phyloP scores from a whole-genome alignment of 345 rosid genomes.

The Hibiscus trionum region DNA sequence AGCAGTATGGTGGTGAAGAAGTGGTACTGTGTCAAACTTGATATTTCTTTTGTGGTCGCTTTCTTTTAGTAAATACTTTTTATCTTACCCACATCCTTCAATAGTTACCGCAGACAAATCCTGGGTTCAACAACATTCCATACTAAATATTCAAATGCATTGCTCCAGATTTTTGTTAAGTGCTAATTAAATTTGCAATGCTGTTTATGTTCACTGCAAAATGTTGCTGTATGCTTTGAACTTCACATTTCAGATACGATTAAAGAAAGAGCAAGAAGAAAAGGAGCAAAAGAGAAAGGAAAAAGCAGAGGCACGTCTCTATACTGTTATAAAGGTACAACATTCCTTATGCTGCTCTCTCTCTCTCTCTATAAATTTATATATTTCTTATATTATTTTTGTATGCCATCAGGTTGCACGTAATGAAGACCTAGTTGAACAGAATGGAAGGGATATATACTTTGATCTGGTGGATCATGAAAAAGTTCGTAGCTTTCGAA shows the following conservation, averaged over 20 bases:
- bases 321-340: not conserved
- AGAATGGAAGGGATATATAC: slow-evolving; percentile 63
- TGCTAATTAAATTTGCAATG: not conserved
- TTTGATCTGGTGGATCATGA: slow-evolving; percentile 81
- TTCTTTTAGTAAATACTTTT: not conserved
- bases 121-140: not conserved
- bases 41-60: not conserved
- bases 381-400: too few relatives aligned
- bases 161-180: not conserved
- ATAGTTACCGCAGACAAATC: not conserved
- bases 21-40: not conserved
- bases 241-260: not conserved
- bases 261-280: not conserved
- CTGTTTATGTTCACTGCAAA: not conserved
- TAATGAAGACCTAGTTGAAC: slow-evolving; percentile 52
- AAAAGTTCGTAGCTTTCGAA: slow-evolving; percentile 61
- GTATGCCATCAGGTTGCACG: too few relatives aligned
- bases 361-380: not conserved
- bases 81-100: not conserved
- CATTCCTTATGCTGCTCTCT: not conserved
- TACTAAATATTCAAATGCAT: not conserved
- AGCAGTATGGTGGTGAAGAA: not conserved
- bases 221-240: not conserved
- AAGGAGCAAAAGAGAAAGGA: not conserved
- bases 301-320: not conserved